These are phyloP conservation scores for Suhomyces vadensis DNA, from an alignment of 805 yeast species.

Conservation along the genomic window DNA sequence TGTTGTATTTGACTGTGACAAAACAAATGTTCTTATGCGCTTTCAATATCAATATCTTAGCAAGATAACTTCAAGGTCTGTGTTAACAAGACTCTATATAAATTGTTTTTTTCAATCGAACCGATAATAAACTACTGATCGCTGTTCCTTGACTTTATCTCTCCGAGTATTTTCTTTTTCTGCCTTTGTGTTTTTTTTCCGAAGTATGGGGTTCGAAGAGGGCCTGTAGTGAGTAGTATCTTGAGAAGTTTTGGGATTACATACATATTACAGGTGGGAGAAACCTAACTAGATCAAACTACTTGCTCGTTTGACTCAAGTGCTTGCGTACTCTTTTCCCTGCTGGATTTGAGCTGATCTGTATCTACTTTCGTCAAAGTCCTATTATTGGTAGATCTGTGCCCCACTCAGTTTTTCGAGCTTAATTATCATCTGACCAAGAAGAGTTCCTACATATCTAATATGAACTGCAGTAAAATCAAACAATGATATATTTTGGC, in stretches of 20 bases:
- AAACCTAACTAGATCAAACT: too few relatives aligned
- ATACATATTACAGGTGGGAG: too few relatives aligned
- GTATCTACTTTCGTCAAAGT: too few relatives aligned
- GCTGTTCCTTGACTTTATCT: neutral
- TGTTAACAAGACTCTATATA: too few relatives aligned
- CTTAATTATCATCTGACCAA: neutral
- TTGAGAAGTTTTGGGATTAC: too few relatives aligned
- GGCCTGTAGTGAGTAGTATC: too few relatives aligned
- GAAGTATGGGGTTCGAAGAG: slow-evolving; percentile 9
- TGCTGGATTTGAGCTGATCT: too few relatives aligned
- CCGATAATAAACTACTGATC: neutral
- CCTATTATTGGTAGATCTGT: too few relatives aligned
- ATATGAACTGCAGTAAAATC: neutral
- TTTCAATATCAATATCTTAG: neutral
- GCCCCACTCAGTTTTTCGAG: neutral
- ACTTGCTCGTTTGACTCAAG: too few relatives aligned
- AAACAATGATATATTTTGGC: neutral
- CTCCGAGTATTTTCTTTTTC: neutral
- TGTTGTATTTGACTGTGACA: neutral
- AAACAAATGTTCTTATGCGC: neutral
- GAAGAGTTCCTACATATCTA: neutral
- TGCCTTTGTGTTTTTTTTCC: slow-evolving; percentile 2
- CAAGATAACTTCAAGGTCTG: too few relatives aligned
- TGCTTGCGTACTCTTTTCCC: too few relatives aligned
- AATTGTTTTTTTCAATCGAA: neutral